Conservation (phyloP, 2,329 filamentous ascomycete genomes). For the Colletotrichum neosansevieriae region DNA sequence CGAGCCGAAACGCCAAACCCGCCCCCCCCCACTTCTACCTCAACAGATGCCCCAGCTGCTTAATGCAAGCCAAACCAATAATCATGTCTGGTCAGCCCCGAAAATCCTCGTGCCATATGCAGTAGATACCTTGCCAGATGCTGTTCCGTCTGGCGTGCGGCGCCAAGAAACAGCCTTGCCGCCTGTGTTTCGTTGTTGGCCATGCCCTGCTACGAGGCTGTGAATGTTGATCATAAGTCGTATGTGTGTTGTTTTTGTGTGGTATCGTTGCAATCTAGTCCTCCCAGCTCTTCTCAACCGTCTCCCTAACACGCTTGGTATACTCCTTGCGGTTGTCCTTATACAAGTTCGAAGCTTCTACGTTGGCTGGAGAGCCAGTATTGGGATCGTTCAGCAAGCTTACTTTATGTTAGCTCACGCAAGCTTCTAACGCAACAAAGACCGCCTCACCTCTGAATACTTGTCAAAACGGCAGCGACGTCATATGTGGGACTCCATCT, state of each 20-base stretch:
- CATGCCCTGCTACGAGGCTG: conserved; percentile 20
- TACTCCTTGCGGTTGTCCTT: conserved; percentile 99
- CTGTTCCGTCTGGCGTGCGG: conserved; percentile 3
- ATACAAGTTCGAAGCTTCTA: conserved; percentile 97
- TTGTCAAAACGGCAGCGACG: conserved; percentile 95
- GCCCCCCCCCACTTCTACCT: conserved; percentile 26
- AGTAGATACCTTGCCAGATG: conserved; percentile 7
- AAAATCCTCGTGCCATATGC: not conserved
- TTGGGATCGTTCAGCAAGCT: conserved; percentile 98
- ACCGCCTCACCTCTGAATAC: conserved; percentile 85
- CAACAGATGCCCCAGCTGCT: conserved; percentile 29
- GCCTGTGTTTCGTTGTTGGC: not conserved
- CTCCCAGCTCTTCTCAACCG: conserved; percentile 99
- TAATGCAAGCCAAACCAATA: conserved; percentile 32
- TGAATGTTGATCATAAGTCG: conserved; percentile 33
- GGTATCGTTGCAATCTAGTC: conserved; percentile 65
- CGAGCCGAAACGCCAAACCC: conserved; percentile 37
- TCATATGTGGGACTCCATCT: conserved; percentile 99
- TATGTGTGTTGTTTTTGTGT: conserved; percentile 25
- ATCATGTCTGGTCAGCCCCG: conserved; percentile 17
- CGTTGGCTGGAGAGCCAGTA: conserved; percentile 97
- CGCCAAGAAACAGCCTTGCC: conserved; percentile 22
- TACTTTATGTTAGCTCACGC: conserved; percentile 13
- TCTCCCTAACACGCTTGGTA: conserved; percentile 93
- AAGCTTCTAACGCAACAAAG: not conserved